Evolutionary conservation across 2,329 filamentous ascomycete species (phyloP).

Genomic region (Fonsecaea erecta): DNA sequence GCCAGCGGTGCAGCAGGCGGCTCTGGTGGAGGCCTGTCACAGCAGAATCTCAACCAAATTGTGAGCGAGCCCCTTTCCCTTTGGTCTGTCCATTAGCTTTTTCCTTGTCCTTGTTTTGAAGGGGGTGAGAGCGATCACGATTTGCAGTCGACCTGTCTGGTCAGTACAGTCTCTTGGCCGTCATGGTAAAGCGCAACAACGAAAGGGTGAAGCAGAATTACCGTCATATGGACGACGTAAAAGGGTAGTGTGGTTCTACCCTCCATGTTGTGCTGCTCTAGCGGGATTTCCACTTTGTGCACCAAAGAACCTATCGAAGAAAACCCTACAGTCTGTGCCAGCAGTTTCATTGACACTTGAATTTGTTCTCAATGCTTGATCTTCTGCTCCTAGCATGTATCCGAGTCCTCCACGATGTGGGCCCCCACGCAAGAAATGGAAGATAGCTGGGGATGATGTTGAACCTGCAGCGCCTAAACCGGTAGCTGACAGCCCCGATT

Average conservation of each 20-base stretch:
- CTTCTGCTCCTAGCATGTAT: background rate
- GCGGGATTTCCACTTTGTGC: background rate
- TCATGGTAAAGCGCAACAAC: background rate
- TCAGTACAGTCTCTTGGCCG: background rate
- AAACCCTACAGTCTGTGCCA: background rate
- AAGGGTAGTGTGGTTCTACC: background rate
- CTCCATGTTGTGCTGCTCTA: background rate
- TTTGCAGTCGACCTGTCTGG: background rate
- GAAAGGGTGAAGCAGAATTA: background rate
- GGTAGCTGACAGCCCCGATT: background rate
- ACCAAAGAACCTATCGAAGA: background rate
- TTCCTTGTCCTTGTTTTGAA: background rate
- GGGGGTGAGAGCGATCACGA: background rate
- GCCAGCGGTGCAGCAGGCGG: slow-evolving; percentile 41
- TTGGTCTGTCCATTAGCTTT: background rate
- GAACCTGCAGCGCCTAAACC: background rate
- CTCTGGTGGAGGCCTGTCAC: slow-evolving; percentile 62
- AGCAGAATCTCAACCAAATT: slow-evolving; percentile 93
- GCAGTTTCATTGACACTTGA: background rate
- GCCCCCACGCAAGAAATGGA: background rate
- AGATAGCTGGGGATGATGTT: background rate
- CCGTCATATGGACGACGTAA: background rate
- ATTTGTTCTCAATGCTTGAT: too few species aligned
- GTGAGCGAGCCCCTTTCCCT: slow-evolving; percentile 62
- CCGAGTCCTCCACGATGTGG: background rate